These are phyloP conservation scores for Microbotryomycetes sp. DNA, from an alignment of 1,284 basidiomycete species.

Conservation along the genomic window DNA sequence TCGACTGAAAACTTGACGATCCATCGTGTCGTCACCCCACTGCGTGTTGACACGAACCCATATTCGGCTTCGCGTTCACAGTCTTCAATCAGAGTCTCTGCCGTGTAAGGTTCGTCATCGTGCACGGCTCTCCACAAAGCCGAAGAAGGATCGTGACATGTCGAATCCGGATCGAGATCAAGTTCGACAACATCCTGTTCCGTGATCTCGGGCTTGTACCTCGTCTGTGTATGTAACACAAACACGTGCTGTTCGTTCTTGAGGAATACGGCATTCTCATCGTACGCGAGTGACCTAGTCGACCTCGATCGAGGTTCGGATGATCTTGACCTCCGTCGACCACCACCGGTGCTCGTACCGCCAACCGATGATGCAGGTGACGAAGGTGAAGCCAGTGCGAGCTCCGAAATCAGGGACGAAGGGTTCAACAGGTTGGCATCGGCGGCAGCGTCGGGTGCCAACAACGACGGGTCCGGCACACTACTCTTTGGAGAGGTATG, in stretches of 20 bases:
- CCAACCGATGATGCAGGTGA: not conserved
- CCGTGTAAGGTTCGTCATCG: not conserved
- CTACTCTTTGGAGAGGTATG: not conserved
- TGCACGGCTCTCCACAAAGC: not conserved
- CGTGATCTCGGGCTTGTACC: not conserved
- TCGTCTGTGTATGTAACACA: not conserved
- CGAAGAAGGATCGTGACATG: not conserved
- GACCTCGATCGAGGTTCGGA: not conserved
- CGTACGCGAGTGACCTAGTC: not conserved
- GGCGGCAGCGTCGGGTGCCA: not conserved
- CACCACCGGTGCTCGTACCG: not conserved
- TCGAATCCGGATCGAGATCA: not conserved
- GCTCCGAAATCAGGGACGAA: not conserved
- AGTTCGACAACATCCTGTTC: not conserved
- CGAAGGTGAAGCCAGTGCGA: not conserved
- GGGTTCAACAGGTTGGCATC: not conserved
- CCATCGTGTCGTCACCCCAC: not conserved
- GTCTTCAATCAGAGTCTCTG: not conserved
- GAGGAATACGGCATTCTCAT: constrained; percentile 3
- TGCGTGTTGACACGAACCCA: not conserved
- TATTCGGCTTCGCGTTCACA: not conserved
- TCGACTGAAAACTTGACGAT: not conserved
- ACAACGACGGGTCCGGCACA: not conserved
- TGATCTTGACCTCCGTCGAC: not conserved
- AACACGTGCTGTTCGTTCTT: constrained; percentile 3